Evolutionary conservation across 208 protist genomes (phyloP), one percentile per base, ranked within the genome.

Genomic region (Acanthamoeba lugdunensis): DNA sequence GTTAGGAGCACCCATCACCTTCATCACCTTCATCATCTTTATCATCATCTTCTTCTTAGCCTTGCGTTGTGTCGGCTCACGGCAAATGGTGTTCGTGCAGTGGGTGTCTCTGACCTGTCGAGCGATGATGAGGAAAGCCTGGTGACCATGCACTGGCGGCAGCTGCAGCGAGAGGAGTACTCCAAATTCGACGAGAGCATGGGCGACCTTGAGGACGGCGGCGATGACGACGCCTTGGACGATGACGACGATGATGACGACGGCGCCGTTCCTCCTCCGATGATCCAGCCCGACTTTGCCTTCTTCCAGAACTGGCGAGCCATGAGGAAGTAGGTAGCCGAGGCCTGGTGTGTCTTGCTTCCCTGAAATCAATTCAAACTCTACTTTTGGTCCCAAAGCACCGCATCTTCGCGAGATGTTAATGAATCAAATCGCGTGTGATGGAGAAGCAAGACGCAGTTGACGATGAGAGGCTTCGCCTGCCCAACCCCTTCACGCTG

Each of bases 401-500:
- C 37, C 2, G 41, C 41, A 45, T 2, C 41, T 45, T 45, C 41
- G 41, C 41, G 1, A 9, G 41, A 45, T 45, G 41, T 45, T 45
- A 45, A 45, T 18, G 14, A 56, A 56, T 18, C 52, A 13, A 56
- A 56, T 18, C 16, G 52, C 52, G 33, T 21, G 33, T 41, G 23
- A 77, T 45, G 33, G 30, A 77, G 28, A 77, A 33, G 69, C 11
- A 77, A 33, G 14, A 30, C 4, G 13, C 23, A 4, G 33, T 14
- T 30, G 25, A 3, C 4, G 45, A 84, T 13, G 23, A 50, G 23
- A 50, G 75, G 16, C 69, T 79, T n/a, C 5, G 5, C 3, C 48
- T 82, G 13, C 65, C 67, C 48, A 93, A 93, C 48, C 89, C 89
- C 4, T 93, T 93, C 37, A 65, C 89, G 18, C 54, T 93, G 5